A percentile compares a stretch with the other conserved stretches of the same genome.
These are phyloP conservation scores for Colletotrichum higginsianum DNA, from an alignment of 2,329 filamentous ascomycete species.

Conservation along the genomic window DNA sequence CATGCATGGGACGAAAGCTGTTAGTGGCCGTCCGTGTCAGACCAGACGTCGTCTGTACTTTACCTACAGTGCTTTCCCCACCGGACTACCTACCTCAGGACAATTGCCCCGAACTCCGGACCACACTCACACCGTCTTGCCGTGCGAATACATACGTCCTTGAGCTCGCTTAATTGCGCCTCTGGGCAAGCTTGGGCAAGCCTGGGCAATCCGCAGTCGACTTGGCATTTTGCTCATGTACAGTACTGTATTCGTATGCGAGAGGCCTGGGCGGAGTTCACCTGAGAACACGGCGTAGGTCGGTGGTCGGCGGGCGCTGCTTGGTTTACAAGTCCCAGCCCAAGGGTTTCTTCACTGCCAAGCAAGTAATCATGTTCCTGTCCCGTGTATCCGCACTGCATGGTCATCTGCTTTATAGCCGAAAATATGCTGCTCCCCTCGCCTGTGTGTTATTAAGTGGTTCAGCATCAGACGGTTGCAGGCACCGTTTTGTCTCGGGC, in stretches of 20 bases:
- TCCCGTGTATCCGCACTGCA: too few relatives aligned
- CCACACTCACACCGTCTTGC: too few relatives aligned
- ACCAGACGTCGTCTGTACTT: not conserved
- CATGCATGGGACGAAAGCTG: not conserved
- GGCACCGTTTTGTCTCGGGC: not conserved
- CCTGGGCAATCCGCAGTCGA: not conserved
- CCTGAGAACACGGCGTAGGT: too few relatives aligned
- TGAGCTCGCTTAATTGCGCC: constrained; percentile 4
- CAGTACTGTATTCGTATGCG: not conserved
- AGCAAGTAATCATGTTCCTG: not conserved
- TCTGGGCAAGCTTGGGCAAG: constrained; percentile 2
- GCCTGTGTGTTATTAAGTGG: not conserved
- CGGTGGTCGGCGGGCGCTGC: not conserved
- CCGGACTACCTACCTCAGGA: not conserved
- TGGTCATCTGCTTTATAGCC: too few relatives aligned
- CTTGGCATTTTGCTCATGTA: not conserved
- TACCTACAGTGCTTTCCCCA: not conserved
- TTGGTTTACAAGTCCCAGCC: not conserved
- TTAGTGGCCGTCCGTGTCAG: not conserved
- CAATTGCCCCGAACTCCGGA: constrained; percentile 10
- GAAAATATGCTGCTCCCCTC: not conserved
- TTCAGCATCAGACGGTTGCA: not conserved
- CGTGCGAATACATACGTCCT: not conserved
- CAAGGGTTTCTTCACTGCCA: not conserved
- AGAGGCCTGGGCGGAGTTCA: not conserved